Conservation (phyloP, 148 eudicot genomes). For the Amaranthus hypochondriacus region DNA sequence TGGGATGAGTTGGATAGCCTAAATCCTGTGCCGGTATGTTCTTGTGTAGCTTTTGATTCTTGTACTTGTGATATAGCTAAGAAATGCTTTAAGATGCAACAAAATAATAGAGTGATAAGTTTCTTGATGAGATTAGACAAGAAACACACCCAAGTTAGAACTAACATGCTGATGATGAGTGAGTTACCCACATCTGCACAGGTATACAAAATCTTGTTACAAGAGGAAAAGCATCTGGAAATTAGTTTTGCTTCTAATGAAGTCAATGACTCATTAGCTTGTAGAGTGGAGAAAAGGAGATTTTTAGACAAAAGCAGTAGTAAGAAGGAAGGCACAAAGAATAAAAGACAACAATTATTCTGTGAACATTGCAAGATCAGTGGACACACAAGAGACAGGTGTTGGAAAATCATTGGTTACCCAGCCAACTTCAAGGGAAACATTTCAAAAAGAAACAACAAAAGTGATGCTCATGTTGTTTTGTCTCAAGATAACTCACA, state of each 20-base stretch:
- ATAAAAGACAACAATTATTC: too few species aligned
- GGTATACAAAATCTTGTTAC: neutral
- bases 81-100: too few species aligned
- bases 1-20: too few species aligned
- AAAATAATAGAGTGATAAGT: neutral
- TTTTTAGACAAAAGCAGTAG: neutral
- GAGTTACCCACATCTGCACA: neutral
- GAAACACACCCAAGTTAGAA: neutral
- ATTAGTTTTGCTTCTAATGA: neutral
- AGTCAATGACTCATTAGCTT: neutral
- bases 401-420: too few species aligned
- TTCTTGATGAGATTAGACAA: neutral
- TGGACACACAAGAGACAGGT: neutral
- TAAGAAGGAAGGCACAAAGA: too few species aligned
- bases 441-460: too few species aligned
- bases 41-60: too few species aligned
- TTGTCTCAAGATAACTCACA: too few species aligned
- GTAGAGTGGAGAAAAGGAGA: neutral
- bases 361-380: too few species aligned
- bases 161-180: neutral
- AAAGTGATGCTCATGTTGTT: too few species aligned
- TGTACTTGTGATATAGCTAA: too few species aligned
- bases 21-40: too few species aligned
- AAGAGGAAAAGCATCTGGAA: neutral
- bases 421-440: neutral